Evolutionary conservation across 139 green algal genomes (phyloP).

Genomic region (Microglena sp.): DNA sequence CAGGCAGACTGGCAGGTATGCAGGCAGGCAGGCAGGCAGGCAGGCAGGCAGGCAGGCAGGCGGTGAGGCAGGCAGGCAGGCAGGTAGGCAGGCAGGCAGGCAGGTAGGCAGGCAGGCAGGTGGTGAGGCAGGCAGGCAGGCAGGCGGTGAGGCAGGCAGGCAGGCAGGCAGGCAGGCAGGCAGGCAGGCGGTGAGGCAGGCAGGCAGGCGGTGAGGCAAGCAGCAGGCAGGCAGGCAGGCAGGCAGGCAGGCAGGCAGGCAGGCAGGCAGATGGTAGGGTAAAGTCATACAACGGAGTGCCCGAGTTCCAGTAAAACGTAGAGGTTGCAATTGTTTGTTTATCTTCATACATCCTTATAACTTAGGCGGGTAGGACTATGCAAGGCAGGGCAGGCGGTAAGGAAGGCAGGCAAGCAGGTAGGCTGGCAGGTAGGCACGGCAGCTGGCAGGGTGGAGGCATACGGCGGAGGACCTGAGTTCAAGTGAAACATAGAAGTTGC

Average conservation of each 20-base stretch:
- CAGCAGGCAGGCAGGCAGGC: neutral
- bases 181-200: neutral
- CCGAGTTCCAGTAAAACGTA: too few species aligned
- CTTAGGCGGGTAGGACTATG: neutral
- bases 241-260: constrained; percentile 1
- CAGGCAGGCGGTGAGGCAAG: neutral
- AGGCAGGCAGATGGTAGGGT: neutral
- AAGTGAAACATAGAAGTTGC: too few species aligned
- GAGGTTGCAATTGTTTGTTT: too few species aligned
- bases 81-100: constrained; percentile 5
- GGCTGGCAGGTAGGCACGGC: neutral
- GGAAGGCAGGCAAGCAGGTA: constrained; percentile 1
- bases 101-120: neutral
- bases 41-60: constrained; percentile 3
- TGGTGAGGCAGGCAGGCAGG: neutral
- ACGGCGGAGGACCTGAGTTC: too few species aligned
- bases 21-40: neutral
- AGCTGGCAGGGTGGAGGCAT: neutral
- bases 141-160: neutral
- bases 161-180: neutral
- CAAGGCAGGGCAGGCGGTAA: neutral
- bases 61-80: neutral
- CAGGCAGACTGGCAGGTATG: constrained; percentile 4
- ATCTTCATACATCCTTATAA: too few species aligned
- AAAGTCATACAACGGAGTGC: too few species aligned